Base-by-base conservation (phyloP, 2,329 filamentous ascomycete genomes). In the Trichoderma asperellum region DNA sequence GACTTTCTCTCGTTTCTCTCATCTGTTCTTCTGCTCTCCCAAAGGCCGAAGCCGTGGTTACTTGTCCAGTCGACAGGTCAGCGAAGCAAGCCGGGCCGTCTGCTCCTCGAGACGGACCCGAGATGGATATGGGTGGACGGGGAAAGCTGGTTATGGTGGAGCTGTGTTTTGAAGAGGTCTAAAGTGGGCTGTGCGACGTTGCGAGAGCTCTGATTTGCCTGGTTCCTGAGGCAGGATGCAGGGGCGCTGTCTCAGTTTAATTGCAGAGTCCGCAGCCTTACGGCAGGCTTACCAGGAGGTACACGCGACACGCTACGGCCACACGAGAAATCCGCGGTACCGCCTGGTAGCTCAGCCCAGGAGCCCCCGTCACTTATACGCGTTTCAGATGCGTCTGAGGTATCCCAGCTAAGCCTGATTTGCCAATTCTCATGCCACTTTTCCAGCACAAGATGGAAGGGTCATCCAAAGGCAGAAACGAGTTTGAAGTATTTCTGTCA, bases 361-460 rank as follows among this genome's bases (percentile, higher is more conserved):
- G 35, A 4, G 1, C 8, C 55, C 53, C 16, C 8, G 18, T 34
- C 29, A 24, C 59, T n/a, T 55, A 59, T 58, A 61, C 56, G 57
- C 57, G 65, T 68, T 59, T 60, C 65, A 68, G 65, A 68, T 68
- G 56, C 43, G 65, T 68, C 35, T 21, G 47, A 68, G 40, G 35
- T 34, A n/a, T 47, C 49, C 57, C 56, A 24, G 43, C 64, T 62
- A 55, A 32, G 29, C 66, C 66, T 56, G 66, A 68, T 56, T 35
- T 47, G 56, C 27, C 43, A 55, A 24, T 52, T 37, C 56, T 67
- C 63, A 67, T 67, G 55, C 63, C 53, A 67, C 63, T 59, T 57
- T 47, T 43, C 14, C 8, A 5, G 4, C 56, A 27, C 29, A 27
- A 68, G 43, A 65, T 65, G 52, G 56, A 47, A 68, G 65, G 65